A percentile compares a stretch with the other conserved stretches of the same genome.
phyloP scores from a whole-genome alignment of 2,329 filamentous ascomycete genomes.

The Aspergillus sp. region DNA sequence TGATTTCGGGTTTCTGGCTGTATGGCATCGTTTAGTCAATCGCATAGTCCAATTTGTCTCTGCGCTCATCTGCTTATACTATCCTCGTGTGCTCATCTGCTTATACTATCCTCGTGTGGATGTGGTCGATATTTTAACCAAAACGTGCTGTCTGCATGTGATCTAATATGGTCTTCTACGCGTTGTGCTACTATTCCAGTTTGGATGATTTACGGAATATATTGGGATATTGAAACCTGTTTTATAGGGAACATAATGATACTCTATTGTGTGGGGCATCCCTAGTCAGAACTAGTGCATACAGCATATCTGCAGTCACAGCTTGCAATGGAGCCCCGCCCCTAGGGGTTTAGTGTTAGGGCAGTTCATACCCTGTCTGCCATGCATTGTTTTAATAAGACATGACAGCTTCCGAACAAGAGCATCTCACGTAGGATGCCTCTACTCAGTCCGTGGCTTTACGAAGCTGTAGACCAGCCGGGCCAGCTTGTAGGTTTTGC shows the following conservation, averaged over 20 bases:
- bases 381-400: not conserved
- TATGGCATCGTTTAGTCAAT: not conserved
- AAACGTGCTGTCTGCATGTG: too few relatives aligned
- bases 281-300: not conserved
- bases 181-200: not conserved
- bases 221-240: not conserved
- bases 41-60: not conserved
- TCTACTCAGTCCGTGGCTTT: slow-evolving; percentile 6
- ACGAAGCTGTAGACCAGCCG: slow-evolving; percentile 46
- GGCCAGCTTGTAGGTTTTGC: slow-evolving; percentile 36
- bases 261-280: not conserved
- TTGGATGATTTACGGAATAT: not conserved
- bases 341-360: not conserved
- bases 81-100: not conserved
- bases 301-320: too few relatives aligned
- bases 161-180: too few relatives aligned
- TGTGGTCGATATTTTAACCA: too few relatives aligned
- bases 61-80: not conserved
- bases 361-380: not conserved
- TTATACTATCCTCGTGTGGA: too few relatives aligned
- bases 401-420: not conserved
- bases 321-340: not conserved
- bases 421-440: not conserved
- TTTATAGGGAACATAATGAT: not conserved
- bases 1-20: not conserved